Evolutionary conservation across 495 filamentous ascomycete species (phyloP).

Genomic region (Hypomontagnella monticulosa): DNA sequence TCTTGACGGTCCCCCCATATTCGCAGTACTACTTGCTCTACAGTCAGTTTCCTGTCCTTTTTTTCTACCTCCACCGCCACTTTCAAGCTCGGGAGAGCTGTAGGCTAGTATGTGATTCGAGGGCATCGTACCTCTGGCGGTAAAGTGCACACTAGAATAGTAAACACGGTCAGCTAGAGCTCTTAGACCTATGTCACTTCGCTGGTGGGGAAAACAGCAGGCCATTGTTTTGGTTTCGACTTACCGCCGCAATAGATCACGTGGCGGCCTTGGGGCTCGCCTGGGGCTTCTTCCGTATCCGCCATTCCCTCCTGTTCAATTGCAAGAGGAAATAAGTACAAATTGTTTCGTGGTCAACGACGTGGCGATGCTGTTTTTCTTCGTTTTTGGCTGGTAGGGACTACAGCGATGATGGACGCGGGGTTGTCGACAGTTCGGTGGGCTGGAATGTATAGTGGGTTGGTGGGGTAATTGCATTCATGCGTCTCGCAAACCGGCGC

Average conservation of each 20-base stretch:
- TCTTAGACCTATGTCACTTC: neutral
- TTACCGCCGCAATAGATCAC: conserved; percentile 85
- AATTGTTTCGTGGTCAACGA: conserved; percentile 23
- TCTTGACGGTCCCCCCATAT: conserved; percentile 97
- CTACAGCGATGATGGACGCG: conserved; percentile 24
- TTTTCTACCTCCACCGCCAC: conserved; percentile 3
- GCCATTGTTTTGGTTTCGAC: conserved; percentile 44
- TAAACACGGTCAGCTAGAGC: conserved; percentile 10
- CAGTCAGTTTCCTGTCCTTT: conserved; percentile 30
- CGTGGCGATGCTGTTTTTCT: conserved; percentile 2
- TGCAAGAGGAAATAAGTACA: conserved; percentile 16
- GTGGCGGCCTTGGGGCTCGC: conserved; percentile 70
- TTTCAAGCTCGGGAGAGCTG: conserved; percentile 1
- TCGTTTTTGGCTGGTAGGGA: conserved; percentile 18
- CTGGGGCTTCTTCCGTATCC: conserved; percentile 51
- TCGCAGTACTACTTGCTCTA: conserved; percentile 84
- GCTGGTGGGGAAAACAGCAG: conserved; percentile 16
- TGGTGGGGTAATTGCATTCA: conserved; percentile 32
- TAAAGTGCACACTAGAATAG: conserved; percentile 81
- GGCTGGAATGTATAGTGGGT: conserved; percentile 14
- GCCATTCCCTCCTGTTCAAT: conserved; percentile 47
- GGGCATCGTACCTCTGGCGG: conserved; percentile 83
- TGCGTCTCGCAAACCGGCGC: conserved; percentile 15
- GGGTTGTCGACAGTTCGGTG: conserved; percentile 20
- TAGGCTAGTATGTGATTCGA: neutral